phyloP scores from a whole-genome alignment of 2,329 filamentous ascomycete genomes.

The Epichloe bromicola region DNA sequence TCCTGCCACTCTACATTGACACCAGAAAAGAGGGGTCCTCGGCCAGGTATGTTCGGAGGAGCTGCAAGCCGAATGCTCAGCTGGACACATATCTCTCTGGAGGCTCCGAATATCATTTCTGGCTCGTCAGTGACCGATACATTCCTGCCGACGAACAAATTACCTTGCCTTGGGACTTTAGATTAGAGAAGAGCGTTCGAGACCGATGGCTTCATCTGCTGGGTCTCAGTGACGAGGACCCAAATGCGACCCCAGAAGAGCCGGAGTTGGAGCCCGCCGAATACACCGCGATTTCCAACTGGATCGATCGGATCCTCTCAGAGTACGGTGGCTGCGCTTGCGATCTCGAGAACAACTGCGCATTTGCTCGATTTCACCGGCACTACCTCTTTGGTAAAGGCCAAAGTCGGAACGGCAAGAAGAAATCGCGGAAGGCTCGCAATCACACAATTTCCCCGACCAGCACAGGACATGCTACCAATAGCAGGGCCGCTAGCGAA shows the following conservation, averaged over 20 bases:
- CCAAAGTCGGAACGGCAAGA: slow-evolving; percentile 31
- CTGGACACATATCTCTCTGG: slow-evolving; percentile 77
- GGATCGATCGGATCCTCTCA: slow-evolving; percentile 57
- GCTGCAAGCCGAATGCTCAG: slow-evolving; percentile 79
- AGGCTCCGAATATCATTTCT: slow-evolving; percentile 75
- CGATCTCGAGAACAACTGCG: slow-evolving; percentile 47
- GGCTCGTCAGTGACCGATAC: slow-evolving; percentile 70
- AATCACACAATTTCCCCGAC: slow-evolving; percentile 45
- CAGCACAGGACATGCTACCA: slow-evolving; percentile 47
- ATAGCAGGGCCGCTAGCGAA: slow-evolving; percentile 52
- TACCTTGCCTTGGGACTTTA: slow-evolving; percentile 57
- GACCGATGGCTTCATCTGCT: slow-evolving; percentile 44
- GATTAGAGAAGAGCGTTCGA: slow-evolving; percentile 40
- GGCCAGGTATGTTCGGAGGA: slow-evolving; percentile 80
- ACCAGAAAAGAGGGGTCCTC: slow-evolving; percentile 75
- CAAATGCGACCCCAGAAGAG: slow-evolving; percentile 30
- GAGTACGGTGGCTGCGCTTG: slow-evolving; percentile 75
- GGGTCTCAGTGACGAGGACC: slow-evolving; percentile 49
- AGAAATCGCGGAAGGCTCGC: slow-evolving; percentile 42
- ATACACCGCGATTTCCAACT: slow-evolving; percentile 46
- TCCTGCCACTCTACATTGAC: slow-evolving; percentile 85
- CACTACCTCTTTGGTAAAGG: slow-evolving; percentile 36
- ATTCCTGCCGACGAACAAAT: slow-evolving; percentile 54
- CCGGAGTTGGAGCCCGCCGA: slow-evolving; percentile 46
- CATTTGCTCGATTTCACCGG: slow-evolving; percentile 50